These are phyloP conservation scores for Diutina sp. DNA, from an alignment of 1,139 yeast genomes.

Conservation along the genomic window DNA sequence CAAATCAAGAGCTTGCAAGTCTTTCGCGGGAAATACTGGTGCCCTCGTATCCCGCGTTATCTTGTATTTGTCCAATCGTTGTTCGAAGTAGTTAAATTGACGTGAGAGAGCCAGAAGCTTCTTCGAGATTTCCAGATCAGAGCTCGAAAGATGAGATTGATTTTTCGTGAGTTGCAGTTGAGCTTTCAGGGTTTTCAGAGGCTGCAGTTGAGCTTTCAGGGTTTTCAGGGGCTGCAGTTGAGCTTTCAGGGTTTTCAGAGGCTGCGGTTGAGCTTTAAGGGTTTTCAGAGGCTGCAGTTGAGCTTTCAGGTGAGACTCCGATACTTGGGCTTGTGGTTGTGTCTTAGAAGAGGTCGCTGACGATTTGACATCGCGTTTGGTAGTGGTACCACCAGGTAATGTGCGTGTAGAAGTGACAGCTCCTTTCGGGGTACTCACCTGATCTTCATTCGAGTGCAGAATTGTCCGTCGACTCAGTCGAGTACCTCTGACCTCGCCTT, in stretches of 20 bases:
- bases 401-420: neutral
- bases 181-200: neutral
- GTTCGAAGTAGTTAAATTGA: neutral
- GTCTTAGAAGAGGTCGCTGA: neutral
- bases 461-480: neutral
- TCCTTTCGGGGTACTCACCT: neutral
- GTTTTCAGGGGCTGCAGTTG: neutral
- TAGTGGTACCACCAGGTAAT: neutral
- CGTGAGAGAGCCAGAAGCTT: neutral
- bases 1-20: neutral
- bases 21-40: neutral
- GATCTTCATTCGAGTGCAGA: neutral
- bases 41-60: neutral
- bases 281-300: neutral
- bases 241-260: neutral
- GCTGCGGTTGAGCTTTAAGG: neutral
- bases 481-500: neutral
- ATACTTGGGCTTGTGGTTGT: neutral
- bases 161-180: neutral
- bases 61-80: neutral
- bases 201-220: neutral
- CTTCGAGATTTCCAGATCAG: neutral
- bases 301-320: neutral
- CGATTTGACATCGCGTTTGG: neutral
- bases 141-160: neutral